phyloP scores from a whole-genome alignment of 371 early-diverging fungal species.

The Rhizopus microsporus region DNA sequence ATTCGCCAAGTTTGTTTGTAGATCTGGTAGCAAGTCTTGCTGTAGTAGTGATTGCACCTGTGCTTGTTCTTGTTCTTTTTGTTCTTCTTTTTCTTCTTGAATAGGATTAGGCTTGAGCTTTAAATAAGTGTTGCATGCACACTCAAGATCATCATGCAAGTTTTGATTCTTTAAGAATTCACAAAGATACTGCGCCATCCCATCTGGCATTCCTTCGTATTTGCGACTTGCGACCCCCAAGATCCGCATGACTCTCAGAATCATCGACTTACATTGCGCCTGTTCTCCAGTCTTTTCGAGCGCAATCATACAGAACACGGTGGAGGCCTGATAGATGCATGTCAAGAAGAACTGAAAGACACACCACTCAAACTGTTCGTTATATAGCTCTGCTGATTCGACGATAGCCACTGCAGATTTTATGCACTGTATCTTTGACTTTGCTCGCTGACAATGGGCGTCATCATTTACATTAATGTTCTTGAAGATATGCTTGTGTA shows the following conservation, averaged over 20 bases:
- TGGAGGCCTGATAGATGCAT: conserved; percentile 48
- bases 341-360: conserved; percentile 47
- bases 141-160: conserved; percentile 20
- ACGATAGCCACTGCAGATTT: conserved; percentile 29
- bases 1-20: not conserved
- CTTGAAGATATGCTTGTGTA: conserved; percentile 31
- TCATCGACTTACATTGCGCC: conserved; percentile 22
- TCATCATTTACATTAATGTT: not conserved
- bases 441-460: conserved; percentile 3
- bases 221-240: conserved; percentile 16
- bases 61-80: too few relatives aligned
- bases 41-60: conserved; percentile 9
- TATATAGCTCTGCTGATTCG: conserved; percentile 26
- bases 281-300: conserved; percentile 15
- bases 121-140: conserved; percentile 20
- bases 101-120: conserved; percentile 2
- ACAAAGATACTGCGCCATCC: conserved; percentile 28
- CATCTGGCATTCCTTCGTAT: conserved; percentile 40
- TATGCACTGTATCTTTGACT: conserved; percentile 13
- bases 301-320: conserved; percentile 34
- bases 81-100: too few relatives aligned
- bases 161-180: conserved; percentile 30
- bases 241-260: conserved; percentile 29
- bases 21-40: not conserved
- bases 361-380: conserved; percentile 35